phyloP scores from a whole-genome alignment of 139 green algal genomes.

The Chlamydomonas applanata region DNA sequence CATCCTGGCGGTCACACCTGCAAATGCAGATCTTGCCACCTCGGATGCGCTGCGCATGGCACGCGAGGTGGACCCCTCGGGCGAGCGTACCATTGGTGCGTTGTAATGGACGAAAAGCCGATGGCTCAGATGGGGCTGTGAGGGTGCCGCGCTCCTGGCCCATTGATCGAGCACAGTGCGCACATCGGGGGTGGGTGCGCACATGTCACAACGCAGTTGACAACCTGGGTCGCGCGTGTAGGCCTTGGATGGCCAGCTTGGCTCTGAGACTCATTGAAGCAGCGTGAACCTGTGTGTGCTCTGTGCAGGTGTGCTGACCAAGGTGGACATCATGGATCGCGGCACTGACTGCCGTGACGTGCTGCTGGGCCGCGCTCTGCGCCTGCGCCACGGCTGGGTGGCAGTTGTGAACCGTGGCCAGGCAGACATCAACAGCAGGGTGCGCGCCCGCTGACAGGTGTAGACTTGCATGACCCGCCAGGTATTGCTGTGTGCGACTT shows the following conservation, averaged over 20 bases:
- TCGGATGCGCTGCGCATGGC: constrained; percentile 94
- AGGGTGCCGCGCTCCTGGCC: not conserved
- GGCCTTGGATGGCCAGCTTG: no score
- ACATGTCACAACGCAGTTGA: no score
- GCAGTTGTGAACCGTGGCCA: constrained; percentile 91
- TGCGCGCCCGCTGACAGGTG: no score
- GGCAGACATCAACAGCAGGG: constrained; percentile 83
- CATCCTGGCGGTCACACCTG: constrained; percentile 83
- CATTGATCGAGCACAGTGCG: no score
- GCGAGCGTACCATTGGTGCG: constrained; percentile 63
- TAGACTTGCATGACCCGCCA: no score
- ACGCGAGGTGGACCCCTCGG: constrained; percentile 51
- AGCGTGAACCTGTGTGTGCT: not conserved
- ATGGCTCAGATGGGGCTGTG: not conserved
- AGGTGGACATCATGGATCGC: constrained; percentile 99
- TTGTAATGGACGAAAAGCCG: not conserved
- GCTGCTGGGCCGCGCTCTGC: constrained; percentile 68
- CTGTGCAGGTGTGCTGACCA: constrained; percentile 81
- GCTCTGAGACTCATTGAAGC: no score
- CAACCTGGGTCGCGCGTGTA: no score
- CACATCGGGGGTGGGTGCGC: no score
- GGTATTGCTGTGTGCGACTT: no score
- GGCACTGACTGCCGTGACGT: constrained; percentile 90
- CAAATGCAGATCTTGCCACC: constrained; percentile 94
- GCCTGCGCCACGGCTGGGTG: constrained; percentile 89